These are phyloP conservation scores for Cinchona pubescens DNA, from an alignment of 257 asterid genomes.

Conservation along the genomic window DNA sequence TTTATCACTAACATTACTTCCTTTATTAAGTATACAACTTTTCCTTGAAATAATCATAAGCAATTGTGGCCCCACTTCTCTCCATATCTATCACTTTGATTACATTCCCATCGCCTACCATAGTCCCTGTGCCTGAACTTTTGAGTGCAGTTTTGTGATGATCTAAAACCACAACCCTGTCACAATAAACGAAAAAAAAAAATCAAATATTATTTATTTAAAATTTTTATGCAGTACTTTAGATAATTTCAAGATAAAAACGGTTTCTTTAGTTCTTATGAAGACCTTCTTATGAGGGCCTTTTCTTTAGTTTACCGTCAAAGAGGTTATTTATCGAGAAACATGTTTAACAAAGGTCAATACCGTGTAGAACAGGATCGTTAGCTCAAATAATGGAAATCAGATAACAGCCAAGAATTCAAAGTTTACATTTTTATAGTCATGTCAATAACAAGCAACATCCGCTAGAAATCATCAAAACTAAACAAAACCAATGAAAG, in stretches of 20 bases:
- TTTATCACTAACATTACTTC: slow-evolving; percentile 18
- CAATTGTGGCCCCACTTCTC: slow-evolving; percentile 93
- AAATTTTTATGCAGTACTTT: background rate
- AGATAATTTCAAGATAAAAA: background rate
- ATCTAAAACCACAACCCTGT: slow-evolving; percentile 75
- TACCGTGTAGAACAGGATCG: too few species aligned
- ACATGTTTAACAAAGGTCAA: too few species aligned
- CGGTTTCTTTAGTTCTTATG: too few species aligned
- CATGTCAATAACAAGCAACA: background rate
- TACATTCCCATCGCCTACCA: slow-evolving; percentile 56
- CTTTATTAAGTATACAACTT: slow-evolving; percentile 45
- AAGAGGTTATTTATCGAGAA: too few species aligned
- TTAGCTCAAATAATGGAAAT: background rate
- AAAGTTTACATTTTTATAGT: background rate
- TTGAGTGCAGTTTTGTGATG: slow-evolving; percentile 93
- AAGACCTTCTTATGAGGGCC: too few species aligned
- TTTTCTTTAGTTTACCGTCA: too few species aligned
- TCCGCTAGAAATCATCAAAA: background rate
- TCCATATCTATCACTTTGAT: slow-evolving; percentile 68
- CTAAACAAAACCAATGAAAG: background rate
- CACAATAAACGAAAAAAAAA: slow-evolving; percentile 1
- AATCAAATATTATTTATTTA: background rate
- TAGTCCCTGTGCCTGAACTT: slow-evolving; percentile 47
- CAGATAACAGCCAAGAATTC: background rate
- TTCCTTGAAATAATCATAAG: slow-evolving; percentile 80